A percentile compares a stretch with the other conserved stretches of the same genome.
These are phyloP conservation scores for Colletotrichum echinochloae DNA, from an alignment of 2,329 filamentous ascomycete species.

Conservation along the genomic window DNA sequence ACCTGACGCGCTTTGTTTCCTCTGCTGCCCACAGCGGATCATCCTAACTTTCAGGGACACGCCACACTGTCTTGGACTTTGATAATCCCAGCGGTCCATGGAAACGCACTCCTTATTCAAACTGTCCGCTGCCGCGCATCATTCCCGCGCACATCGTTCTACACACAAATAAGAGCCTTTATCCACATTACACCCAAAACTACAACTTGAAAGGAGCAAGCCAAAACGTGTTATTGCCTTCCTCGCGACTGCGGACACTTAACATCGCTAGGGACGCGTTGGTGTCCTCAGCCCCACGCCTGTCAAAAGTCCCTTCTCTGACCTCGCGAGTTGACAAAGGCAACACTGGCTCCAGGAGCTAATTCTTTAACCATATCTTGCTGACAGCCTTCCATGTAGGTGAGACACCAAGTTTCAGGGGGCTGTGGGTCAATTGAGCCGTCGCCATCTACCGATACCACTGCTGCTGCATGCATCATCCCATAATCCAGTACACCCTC, in stretches of 20 bases:
- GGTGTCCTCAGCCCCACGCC: background rate
- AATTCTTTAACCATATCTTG: background rate
- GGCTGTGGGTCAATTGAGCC: background rate
- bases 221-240: background rate
- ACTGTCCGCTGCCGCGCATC: no score
- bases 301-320: background rate
- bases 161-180: background rate
- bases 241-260: background rate
- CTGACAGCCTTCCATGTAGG: background rate
- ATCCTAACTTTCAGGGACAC: background rate
- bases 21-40: background rate
- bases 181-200: background rate
- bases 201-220: background rate
- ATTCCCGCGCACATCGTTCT: background rate
- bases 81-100: no score
- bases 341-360: background rate
- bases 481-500: background rate
- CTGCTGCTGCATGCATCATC: slow-evolving; percentile 7
- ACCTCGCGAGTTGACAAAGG: background rate
- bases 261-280: background rate
- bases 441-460: background rate
- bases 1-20: background rate
- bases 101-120: no score
- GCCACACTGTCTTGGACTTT: background rate
- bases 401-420: background rate